Percentiles rank a stretch among this genome's conserved stretches.
Conservation (phyloP, 257 asterid species). For the Solanum sejunctum region DNA sequence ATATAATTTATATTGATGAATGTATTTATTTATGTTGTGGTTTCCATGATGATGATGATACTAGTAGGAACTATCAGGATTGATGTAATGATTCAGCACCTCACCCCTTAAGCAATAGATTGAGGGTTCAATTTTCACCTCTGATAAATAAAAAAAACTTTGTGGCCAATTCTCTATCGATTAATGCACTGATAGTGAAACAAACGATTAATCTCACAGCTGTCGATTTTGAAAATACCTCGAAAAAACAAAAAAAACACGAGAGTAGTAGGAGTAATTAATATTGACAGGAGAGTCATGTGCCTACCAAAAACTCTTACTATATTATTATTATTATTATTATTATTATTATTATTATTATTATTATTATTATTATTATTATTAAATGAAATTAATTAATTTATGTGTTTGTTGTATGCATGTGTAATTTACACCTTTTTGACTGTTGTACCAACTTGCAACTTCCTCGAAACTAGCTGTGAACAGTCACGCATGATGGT, state of each 20-base stretch:
- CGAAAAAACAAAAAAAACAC: too few species aligned
- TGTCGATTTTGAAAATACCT: too few species aligned
- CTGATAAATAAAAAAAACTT: too few species aligned
- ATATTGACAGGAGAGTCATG: neutral
- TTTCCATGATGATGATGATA: neutral
- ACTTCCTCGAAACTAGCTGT: slow-evolving; percentile 4
- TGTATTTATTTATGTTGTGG: neutral
- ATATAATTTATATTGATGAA: neutral
- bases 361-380: neutral
- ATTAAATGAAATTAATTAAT: neutral
- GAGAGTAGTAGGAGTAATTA: neutral
- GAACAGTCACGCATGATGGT: slow-evolving; percentile 3
- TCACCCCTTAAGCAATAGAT: too few species aligned
- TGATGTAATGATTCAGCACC: too few species aligned
- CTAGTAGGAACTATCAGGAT: neutral
- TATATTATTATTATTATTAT: neutral
- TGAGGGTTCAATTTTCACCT: too few species aligned
- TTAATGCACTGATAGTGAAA: too few species aligned
- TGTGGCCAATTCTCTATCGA: too few species aligned
- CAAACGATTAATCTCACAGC: too few species aligned
- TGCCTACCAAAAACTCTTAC: neutral
- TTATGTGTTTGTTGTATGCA: neutral
- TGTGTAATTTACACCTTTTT: neutral
- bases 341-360: too few species aligned
- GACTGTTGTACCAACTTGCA: neutral